Evolutionary conservation across 2,329 filamentous ascomycete genomes (phyloP), one percentile per base, ranked within the genome.

Genomic region (Pseudogymnoascus sp.): DNA sequence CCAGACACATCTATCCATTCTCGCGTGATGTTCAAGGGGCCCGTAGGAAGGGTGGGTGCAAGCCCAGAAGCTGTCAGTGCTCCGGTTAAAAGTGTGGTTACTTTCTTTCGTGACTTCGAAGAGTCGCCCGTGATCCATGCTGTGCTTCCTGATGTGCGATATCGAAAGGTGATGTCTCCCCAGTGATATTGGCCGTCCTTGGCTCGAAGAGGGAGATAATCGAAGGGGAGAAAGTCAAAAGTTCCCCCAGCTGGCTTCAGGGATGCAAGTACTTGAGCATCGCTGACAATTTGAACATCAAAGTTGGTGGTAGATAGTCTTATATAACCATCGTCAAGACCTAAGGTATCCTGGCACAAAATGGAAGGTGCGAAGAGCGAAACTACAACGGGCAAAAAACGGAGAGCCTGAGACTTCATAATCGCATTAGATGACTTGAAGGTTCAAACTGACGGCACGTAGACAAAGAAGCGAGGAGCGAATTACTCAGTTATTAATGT

Each of bases 211-310:
- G 75, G 63, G 3, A 85, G 74, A 49, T 79, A 71, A 67, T 84
- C 83, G 6, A 74, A 80, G 0, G 83, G 83, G 1, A 83, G 75
- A 65, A 85, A 86, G 69, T 86, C 80, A 64, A 84, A 85, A 0
- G 71, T 64, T 2, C 71, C 69, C 0, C 71, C 72, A 1, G 59
- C 67, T 4, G 80, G 74, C 8, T 70, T 75, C 11, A 84, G 69
- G 0, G 82, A 83, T 7, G 73, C 78, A 1, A 84, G 74, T 0
- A 81, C 77, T 58, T 81, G 79, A 2, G 79, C 75, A 18, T 80
- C 75, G 4, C 71, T 71, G 45, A 75, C 79, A 2, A 82, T 70
- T 61, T 75, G 73, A 23, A 75, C 70, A 35, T 77, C 74, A 65
- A 81, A 79, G 67, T 78, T 78, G 4, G 69, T 60, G 0, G 76